phyloP scores from a whole-genome alignment of 495 filamentous ascomycete genomes.

The Astrothelium subdiscretum region DNA sequence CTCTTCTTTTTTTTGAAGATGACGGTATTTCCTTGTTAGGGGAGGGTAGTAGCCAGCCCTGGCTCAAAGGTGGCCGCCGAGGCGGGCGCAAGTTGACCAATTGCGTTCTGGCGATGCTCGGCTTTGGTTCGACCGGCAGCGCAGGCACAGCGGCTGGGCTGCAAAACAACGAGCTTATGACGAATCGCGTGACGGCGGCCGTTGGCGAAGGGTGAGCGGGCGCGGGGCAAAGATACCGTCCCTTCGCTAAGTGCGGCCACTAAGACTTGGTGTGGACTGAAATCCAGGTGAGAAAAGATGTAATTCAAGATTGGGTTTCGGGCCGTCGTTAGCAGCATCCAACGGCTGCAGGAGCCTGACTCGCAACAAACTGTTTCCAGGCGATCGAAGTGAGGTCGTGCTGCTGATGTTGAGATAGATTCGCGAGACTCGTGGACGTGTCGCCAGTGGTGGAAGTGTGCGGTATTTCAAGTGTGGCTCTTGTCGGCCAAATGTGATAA shows the following conservation, averaged over 20 bases:
- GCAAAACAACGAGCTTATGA: constrained; percentile 3
- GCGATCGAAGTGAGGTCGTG: neutral
- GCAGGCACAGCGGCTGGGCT: constrained; percentile 5
- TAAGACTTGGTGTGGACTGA: neutral
- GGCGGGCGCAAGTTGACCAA: constrained; percentile 1
- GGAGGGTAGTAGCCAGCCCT: neutral
- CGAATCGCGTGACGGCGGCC: constrained; percentile 1
- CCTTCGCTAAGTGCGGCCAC: constrained; percentile 1
- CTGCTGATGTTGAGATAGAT: neutral
- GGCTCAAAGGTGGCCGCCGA: neutral
- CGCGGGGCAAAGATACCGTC: neutral
- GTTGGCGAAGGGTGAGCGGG: neutral
- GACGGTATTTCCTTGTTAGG: neutral
- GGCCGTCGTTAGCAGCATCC: neutral
- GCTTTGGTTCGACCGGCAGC: neutral
- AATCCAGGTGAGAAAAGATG: neutral
- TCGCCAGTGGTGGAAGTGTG: neutral
- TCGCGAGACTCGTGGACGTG: neutral
- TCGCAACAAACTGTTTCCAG: neutral
- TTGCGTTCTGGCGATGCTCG: neutral
- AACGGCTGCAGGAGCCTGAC: neutral
- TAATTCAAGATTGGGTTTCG: constrained; percentile 2
- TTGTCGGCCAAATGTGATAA: neutral
- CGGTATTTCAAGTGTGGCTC: neutral
- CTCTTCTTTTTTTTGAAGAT: neutral